Base-by-base conservation (phyloP, 2,329 filamentous ascomycete genomes). In the Claviceps spartinae region DNA sequence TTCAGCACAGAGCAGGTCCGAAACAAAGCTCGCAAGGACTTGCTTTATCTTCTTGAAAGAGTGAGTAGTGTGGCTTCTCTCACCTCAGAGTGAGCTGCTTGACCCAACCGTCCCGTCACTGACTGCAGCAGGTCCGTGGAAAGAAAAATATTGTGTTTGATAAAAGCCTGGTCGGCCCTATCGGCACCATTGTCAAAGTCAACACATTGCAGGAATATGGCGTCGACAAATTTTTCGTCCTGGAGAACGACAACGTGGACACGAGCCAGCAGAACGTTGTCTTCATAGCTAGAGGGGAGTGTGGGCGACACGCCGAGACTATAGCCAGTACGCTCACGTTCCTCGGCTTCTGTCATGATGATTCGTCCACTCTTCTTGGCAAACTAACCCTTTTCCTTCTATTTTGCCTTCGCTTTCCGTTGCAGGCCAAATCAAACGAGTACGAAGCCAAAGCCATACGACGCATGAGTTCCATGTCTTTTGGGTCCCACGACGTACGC, bases 141-240 rank as follows among this genome's bases (percentile, higher is more conserved):
- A 98, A 97, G 80, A 98, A 98, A 77, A 97, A 96, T 64, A 76
- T 98, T 55, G 86, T 98, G 50, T 85, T 98, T 64, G 91, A 97
- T 67, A 87, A 86, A 68, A 84, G 83, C 61, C 77, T 98, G 60
- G 89, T 91, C 59, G 93, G 91, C 24, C 88, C 90, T 34, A 79
- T 98, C 59, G 88, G 90, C 54, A 78, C 91, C 54, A 85, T 98
- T 59, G 88, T 95, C 71, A 96, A 96, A 67, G 95, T 96, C 63
- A 91, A 91, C 22, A 91, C 87, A 9, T 78, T 96, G 16, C 88
- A 97, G 65, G 93, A 98, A 63, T 96, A 97, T 72, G 94, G 94
- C 34, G 90, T 98, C 59, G 90, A 97, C 69, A 95, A 95, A 68
- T 88, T 96, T 59, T 98, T 97, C 74, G 85, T 96, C 63, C 76